Evolutionary conservation across 148 eudicot genomes (phyloP), one percentile per base, ranked within the genome.

Genomic region (Mesembryanthemum crystallinum): DNA sequence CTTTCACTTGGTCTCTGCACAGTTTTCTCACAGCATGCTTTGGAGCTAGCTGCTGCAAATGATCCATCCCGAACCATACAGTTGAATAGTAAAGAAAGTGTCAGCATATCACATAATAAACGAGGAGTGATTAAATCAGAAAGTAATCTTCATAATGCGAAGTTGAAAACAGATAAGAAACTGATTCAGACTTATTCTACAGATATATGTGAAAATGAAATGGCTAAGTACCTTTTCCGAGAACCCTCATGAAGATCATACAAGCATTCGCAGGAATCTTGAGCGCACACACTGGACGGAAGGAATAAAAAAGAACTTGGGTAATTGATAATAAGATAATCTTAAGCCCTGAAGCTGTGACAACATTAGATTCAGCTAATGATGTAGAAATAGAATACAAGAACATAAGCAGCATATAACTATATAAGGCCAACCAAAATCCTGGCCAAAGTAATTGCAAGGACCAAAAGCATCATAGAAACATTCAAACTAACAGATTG

Each of bases 11-110:
- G 60, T 89, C 87, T 74, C 92, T 75, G 10, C 92, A 80, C 73
- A 82, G n/a, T 59, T 77, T 89, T 89, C 82, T 89, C 92, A 83
- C 84, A 86, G 51, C 85, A 84, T 21, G 90, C 92, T 81, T 86
- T 88, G 59, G 87, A 80, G 73, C 80, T 85, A 39, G 88, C 65
- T 51, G 43, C 76, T 72, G 80, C 62, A 29, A 80, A 80, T 52
- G 85, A 66, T 42, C 77, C 86, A 42, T 83, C 67, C 55, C 87
- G 77, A 12, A 43, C 81, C 84, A 91, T 90, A 45, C 51, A 78
- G 60, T 64, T 9, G n/a, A 1, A 60, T 18, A 17, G 63, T 42
- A 21, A 11, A 29, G n/a, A 73, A 43, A 42, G 15, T 17, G 24
- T 73, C 14, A 27, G 68, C 65, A 24, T 25, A 23, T 25, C 37